These are phyloP conservation scores for Phanerodontia chrysosporium DNA, from an alignment of 768 basidiomycete species.

Conservation along the genomic window DNA sequence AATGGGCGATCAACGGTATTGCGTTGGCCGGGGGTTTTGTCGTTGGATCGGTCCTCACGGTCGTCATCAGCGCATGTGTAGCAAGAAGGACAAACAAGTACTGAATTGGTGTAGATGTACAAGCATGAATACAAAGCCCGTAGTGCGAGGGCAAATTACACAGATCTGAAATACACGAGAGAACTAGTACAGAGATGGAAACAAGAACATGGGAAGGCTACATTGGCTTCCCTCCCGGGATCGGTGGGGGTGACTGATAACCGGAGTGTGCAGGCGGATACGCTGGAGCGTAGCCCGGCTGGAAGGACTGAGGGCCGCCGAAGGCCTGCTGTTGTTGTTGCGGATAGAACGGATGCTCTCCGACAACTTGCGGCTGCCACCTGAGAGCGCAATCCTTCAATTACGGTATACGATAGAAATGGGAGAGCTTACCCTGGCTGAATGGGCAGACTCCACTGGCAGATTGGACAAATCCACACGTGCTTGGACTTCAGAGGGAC, in stretches of 20 bases:
- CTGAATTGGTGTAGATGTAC: slow-evolving; percentile 1
- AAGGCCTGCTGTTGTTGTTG: slow-evolving; percentile 3
- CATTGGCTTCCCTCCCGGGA: neutral
- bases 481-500: slow-evolving; percentile 58
- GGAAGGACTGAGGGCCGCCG: slow-evolving; percentile 11
- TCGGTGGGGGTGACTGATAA: slow-evolving; percentile 25
- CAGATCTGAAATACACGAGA: neutral
- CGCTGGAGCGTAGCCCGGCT: slow-evolving; percentile 19
- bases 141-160: neutral
- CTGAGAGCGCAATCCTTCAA: neutral
- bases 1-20: slow-evolving; percentile 24
- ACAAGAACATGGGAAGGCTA: neutral
- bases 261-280: slow-evolving; percentile 21
- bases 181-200: neutral
- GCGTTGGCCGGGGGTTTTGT: slow-evolving; percentile 32
- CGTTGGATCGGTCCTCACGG: slow-evolving; percentile 27
- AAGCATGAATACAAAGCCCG: neutral
- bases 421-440: slow-evolving; percentile 41
- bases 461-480: slow-evolving; percentile 70
- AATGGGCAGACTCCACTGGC: slow-evolving; percentile 56
- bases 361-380: slow-evolving; percentile 11
- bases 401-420: neutral
- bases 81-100: slow-evolving; percentile 5
- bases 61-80: slow-evolving; percentile 13
- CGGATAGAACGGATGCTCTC: neutral